These are phyloP conservation scores for Atalantia buxifolia DNA, from an alignment of 345 rosid genomes.

Conservation along the genomic window DNA sequence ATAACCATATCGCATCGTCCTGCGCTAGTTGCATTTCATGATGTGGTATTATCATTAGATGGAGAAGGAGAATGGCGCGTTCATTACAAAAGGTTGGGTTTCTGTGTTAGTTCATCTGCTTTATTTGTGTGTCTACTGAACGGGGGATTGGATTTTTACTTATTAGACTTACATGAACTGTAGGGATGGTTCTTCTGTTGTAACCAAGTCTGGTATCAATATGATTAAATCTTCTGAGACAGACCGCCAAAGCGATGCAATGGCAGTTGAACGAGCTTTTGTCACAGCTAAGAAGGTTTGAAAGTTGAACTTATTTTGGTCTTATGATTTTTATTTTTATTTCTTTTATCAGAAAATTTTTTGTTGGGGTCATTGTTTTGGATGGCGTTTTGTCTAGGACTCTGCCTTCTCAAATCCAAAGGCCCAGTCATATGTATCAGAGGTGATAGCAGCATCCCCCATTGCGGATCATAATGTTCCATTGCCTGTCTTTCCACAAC, in stretches of 20 bases:
- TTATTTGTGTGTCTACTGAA: neutral
- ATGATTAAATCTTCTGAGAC: constrained; percentile 45
- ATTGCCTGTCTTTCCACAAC: constrained; percentile 73
- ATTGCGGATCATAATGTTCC: constrained; percentile 31
- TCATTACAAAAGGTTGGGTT: constrained; percentile 70
- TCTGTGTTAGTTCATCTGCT: constrained; percentile 14
- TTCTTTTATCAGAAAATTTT: constrained; percentile 9
- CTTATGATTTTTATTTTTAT: constrained; percentile 9
- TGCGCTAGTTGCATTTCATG: constrained; percentile 97
- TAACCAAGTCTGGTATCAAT: constrained; percentile 44
- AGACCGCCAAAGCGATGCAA: constrained; percentile 76
- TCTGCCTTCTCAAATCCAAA: constrained; percentile 49
- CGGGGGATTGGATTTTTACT: constrained; percentile 8
- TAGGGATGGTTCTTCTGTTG: constrained; percentile 64
- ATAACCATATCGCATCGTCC: constrained; percentile 99
- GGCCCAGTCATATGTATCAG: constrained; percentile 57
- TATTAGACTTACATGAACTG: constrained; percentile 17
- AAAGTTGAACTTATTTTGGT: neutral
- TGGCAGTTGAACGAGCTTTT: constrained; percentile 90
- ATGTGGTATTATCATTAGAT: constrained; percentile 85
- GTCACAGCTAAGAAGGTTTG: constrained; percentile 61
- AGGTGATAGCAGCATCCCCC: constrained; percentile 71
- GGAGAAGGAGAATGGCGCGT: constrained; percentile 98
- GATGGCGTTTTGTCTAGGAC: constrained; percentile 42
- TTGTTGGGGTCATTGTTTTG: constrained; percentile 15